Evolutionary conservation across 495 filamentous ascomycete genomes (phyloP).

Genomic region (Xylaria intraflava): DNA sequence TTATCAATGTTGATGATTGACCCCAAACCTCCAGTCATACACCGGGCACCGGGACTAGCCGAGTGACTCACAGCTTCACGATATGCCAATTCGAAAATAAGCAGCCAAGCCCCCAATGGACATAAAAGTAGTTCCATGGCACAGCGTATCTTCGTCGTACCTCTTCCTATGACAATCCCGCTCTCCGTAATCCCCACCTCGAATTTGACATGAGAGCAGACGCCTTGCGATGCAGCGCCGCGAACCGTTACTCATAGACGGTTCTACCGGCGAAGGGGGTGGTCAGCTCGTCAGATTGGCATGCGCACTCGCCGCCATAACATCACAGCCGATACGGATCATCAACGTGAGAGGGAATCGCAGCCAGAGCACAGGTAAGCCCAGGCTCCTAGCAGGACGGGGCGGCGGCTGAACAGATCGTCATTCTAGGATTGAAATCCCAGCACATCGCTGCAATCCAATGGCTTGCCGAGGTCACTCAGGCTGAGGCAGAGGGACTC

Average conservation of each 20-base stretch:
- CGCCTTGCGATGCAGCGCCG: conserved; percentile 7
- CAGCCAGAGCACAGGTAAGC: conserved; percentile 34
- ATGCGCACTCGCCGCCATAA: conserved; percentile 61
- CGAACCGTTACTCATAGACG: conserved; percentile 48
- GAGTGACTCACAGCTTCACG: conserved; percentile 2
- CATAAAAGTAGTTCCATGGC: too few species aligned
- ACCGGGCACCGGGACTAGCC: too few species aligned
- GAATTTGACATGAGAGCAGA: not conserved
- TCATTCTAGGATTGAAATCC: conserved; percentile 57
- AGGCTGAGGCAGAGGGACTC: conserved; percentile 51
- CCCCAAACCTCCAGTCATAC: too few species aligned
- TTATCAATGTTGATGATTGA: too few species aligned
- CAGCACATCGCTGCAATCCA: conserved; percentile 66
- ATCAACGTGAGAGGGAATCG: conserved; percentile 66
- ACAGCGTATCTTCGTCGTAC: not conserved
- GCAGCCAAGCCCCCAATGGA: too few species aligned
- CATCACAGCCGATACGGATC: conserved; percentile 57
- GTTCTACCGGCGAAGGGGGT: conserved; percentile 73
- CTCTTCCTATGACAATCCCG: not conserved
- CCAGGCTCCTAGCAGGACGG: not conserved
- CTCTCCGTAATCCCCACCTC: not conserved
- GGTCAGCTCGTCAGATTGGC: conserved; percentile 76
- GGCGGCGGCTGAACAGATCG: conserved; percentile 8
- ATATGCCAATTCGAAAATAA: too few species aligned
- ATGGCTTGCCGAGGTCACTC: conserved; percentile 58